phyloP scores from a whole-genome alignment of 2,329 filamentous ascomycete genomes.

The Fusarium bulbicola region DNA sequence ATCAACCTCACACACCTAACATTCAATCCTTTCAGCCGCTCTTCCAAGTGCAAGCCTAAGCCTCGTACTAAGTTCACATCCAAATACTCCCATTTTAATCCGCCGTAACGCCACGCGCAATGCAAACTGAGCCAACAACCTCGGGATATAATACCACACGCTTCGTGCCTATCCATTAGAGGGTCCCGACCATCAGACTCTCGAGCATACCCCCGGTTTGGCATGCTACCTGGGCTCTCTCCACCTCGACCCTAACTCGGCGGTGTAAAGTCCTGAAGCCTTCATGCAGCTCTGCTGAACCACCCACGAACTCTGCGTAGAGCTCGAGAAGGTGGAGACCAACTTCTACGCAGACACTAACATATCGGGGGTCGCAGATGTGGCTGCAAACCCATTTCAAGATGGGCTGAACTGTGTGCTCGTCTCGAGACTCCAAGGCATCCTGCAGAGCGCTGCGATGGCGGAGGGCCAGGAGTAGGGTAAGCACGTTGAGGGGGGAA shows the following conservation, averaged over 20 bases:
- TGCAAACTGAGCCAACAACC: conserved; percentile 39
- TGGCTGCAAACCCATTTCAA: conserved; percentile 84
- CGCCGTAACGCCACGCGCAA: conserved; percentile 42
- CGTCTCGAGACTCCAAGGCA: conserved; percentile 83
- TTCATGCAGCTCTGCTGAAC: conserved; percentile 76
- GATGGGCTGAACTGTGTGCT: conserved; percentile 81
- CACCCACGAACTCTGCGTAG: conserved; percentile 82
- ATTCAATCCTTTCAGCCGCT: not conserved
- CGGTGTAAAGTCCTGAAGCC: conserved; percentile 74
- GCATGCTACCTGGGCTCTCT: conserved; percentile 83
- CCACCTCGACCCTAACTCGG: conserved; percentile 79
- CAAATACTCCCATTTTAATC: conserved; percentile 41
- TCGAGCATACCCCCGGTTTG: conserved; percentile 90
- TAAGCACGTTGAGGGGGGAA: conserved; percentile 72
- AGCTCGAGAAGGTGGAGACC: conserved; percentile 85
- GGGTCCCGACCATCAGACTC: conserved; percentile 59
- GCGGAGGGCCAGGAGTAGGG: conserved; percentile 82
- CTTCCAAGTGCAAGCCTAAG: conserved; percentile 19
- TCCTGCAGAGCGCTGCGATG: conserved; percentile 87
- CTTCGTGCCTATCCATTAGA: conserved; percentile 33
- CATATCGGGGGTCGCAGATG: conserved; percentile 84
- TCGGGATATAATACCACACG: conserved; percentile 34
- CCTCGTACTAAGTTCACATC: conserved; percentile 30
- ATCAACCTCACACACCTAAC: not conserved
- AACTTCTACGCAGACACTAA: conserved; percentile 83